Evolutionary conservation across 164 flowering plant species (phyloP), one percentile per base, ranked within the genome.

Genomic region (Hamamelis virginiana): DNA sequence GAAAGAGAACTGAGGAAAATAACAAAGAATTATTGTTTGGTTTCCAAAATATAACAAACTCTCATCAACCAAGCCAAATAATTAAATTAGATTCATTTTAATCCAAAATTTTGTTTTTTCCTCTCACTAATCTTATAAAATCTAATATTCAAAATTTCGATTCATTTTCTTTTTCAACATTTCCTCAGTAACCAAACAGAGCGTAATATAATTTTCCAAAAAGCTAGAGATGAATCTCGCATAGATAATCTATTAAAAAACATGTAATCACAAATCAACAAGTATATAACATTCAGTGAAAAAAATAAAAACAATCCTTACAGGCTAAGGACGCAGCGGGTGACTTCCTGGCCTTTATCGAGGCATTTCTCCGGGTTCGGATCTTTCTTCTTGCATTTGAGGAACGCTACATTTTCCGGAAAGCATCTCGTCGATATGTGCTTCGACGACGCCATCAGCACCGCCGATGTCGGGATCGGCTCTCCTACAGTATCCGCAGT

Each of bases 321-420:
- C 97, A 90, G 76, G 69, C 73, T 69, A 55, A 94, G 80, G 69
- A 87, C 97, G 69, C 98, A 92, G 64, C 88, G 87, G 53, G 97
- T 94, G 70, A 92, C 95, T 68, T 90, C 80, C 1, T 68, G 86
- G 61, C 98, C 98, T 74, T 89, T 90, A 10, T 94, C 87, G 27
- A 94, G 96, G 79, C 98, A 94, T 69, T 89, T 94, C 86, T 94
- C 96, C 0, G 98, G 98, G 70, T 94, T 92, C 1, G 85, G 89
- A 72, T 94, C 98, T 27, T 84, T 85, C 90, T 89, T 86, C 84
- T 94, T 94, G 89, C 98, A 94, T 75, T 83, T 89, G 68, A 91
- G 68, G 70, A 90, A 91, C 1, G 77, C 97, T 72, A 89, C 73
- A 67, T 94, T 94, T 70, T 81, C 87, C 11, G 60, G 58, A n/a